Evolutionary conservation across 805 yeast genomes (phyloP), one percentile per base, ranked within the genome.

Genomic region (Ogataea pignaliae): DNA sequence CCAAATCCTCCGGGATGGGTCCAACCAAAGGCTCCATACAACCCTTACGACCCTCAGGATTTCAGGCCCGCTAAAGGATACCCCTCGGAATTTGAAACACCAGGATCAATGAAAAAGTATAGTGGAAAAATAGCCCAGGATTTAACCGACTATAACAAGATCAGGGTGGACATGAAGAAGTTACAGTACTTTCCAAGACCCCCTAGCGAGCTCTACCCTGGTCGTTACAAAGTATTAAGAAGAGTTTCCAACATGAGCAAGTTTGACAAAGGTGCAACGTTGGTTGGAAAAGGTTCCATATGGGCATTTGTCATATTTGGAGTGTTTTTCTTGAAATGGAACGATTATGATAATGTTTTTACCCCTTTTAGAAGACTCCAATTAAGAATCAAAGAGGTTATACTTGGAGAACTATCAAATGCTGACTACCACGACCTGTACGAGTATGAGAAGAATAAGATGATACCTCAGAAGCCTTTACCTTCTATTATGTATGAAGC

Each of bases 141-240:
- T 53, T 81, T 87, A 7, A 71, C 83, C 1, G 88, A 83, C 60
- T 83, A 79, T 58, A 75, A 79, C 50, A 77, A 75, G 53, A 79
- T 85, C 54, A 75, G 83, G 54, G 81, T 83, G 41, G 82, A 86
- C n/a, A 82, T 88, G 86, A 76, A 76, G 48, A 70, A 76, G 52
- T 70, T 86, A 47, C 79, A 83, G 57, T 88, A 85, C 58, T 83
- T 87, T 5, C 95, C 95, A 1, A 63, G 91, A 37, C 96, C 96
- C 0, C 69, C 73, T 14, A 79, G 87, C 29, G 84, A 82, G 42
- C 53, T 82, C 21, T 88, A 86, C 59, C 88, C 88, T 0, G 95
- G 95, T 1, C 85, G 86, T 59, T 80, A 76, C 63, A 86, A 85
- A 60, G 85, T 83, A 26, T 71, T 87, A 52, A 66, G 84, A 34